Conservation (phyloP, 164 flowering plant genomes). For the Stephania yunnanensis region DNA sequence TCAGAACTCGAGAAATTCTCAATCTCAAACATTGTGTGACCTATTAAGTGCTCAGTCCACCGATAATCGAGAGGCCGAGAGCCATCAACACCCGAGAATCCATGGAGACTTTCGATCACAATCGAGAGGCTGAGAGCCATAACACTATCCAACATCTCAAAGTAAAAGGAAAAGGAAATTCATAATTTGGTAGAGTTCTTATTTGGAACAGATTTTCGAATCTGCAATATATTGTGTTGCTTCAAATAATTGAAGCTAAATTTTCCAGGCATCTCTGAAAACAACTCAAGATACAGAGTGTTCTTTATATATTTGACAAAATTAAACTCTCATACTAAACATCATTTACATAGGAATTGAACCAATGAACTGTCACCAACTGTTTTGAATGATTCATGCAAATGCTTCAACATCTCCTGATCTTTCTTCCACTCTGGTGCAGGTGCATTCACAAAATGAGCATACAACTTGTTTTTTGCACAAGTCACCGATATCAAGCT, state of each 20-base stretch:
- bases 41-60: constrained; percentile 84
- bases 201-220: neutral
- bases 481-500: constrained; percentile 88
- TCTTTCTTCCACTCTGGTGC: constrained; percentile 75
- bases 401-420: constrained; percentile 52
- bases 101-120: constrained; percentile 30
- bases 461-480: constrained; percentile 80
- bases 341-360: neutral
- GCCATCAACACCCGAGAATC: constrained; percentile 81
- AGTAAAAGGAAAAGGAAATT: too few relatives aligned
- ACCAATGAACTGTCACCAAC: constrained; percentile 26
- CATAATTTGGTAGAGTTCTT: neutral
- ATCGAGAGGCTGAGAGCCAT: too few relatives aligned
- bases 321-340: neutral
- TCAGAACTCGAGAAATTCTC: neutral
- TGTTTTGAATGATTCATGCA: constrained; percentile 77
- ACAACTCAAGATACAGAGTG: neutral
- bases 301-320: neutral
- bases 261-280: neutral
- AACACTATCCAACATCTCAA: too few relatives aligned
- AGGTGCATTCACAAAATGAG: constrained; percentile 93
- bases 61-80: constrained; percentile 72
- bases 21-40: constrained; percentile 22
- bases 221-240: neutral
- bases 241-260: neutral